Conservation (phyloP, 805 yeast genomes). For the Danielia oregonensis region DNA sequence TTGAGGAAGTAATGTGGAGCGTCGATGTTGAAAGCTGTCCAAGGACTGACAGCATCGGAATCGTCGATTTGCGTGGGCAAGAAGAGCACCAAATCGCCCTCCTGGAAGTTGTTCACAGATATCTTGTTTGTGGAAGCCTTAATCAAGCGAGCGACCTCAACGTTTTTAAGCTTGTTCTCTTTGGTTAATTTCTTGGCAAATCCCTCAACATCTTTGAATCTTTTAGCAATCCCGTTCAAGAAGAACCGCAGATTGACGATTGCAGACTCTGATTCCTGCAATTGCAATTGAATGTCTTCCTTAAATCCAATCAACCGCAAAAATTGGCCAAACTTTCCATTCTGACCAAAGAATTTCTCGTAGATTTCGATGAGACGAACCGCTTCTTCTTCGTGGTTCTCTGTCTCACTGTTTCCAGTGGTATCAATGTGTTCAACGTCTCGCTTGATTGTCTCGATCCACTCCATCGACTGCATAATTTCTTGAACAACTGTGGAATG, state of each 20-base stretch:
- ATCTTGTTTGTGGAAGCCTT: constrained; percentile 39
- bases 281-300: constrained; percentile 20
- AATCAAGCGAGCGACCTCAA: constrained; percentile 39
- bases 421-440: constrained; percentile 6
- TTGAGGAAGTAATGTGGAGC: constrained; percentile 79
- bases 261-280: constrained; percentile 18
- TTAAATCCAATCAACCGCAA: constrained; percentile 24
- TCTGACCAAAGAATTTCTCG: constrained; percentile 2
- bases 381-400: background rate
- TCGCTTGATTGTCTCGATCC: constrained; percentile 37
- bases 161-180: constrained; percentile 54
- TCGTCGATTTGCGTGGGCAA: constrained; percentile 66
- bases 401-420: constrained; percentile 3
- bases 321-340: constrained; percentile 14
- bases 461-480: constrained; percentile 36
- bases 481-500: constrained; percentile 41
- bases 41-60: constrained; percentile 45
- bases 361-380: background rate
- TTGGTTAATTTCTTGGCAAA: constrained; percentile 82
- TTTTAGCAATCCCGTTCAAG: constrained; percentile 49
- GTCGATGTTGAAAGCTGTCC: constrained; percentile 95
- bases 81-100: constrained; percentile 78
- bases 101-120: constrained; percentile 61
- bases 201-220: constrained; percentile 87
- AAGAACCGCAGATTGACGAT: constrained; percentile 25